Evolutionary conservation across 371 early-diverging fungal genomes (phyloP).

Genomic region (Apophysomyces elegans): DNA sequence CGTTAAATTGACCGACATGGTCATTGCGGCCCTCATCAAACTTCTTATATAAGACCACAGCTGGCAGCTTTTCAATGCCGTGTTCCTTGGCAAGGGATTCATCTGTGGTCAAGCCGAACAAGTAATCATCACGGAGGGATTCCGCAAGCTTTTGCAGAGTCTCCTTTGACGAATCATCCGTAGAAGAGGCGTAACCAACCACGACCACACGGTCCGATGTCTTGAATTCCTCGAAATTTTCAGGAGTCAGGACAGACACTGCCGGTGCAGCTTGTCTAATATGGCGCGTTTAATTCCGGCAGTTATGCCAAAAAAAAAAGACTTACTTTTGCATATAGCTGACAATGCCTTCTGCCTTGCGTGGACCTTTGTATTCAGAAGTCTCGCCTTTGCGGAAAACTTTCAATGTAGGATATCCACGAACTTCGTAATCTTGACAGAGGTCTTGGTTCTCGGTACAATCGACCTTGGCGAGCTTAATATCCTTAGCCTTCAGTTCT

Average conservation of each 20-base stretch:
- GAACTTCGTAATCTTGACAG: constrained; percentile 80
- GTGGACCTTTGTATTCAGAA: constrained; percentile 81
- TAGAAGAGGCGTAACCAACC: constrained; percentile 74
- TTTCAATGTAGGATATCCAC: constrained; percentile 95
- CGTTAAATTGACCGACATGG: constrained; percentile 58
- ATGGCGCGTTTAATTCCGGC: not conserved
- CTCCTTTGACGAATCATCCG: constrained; percentile 63
- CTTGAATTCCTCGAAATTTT: constrained; percentile 74
- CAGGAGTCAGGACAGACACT: constrained; percentile 67
- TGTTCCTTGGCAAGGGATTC: constrained; percentile 51
- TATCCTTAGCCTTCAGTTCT: constrained; percentile 66
- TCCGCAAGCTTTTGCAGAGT: constrained; percentile 71
- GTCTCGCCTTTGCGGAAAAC: constrained; percentile 77
- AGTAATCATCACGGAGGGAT: constrained; percentile 76
- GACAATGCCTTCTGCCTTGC: constrained; percentile 84
- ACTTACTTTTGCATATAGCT: constrained; percentile 89
- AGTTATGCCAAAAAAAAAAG: not conserved
- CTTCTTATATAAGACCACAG: constrained; percentile 84
- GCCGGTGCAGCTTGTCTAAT: constrained; percentile 79
- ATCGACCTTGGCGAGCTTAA: constrained; percentile 93
- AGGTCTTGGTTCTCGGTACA: constrained; percentile 87
- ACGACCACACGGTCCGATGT: constrained; percentile 86
- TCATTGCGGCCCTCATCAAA: constrained; percentile 87
- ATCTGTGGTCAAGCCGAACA: constrained; percentile 82
- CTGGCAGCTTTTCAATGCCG: constrained; percentile 58